Evolutionary conservation across 331 rosid genomes (phyloP).

Genomic region (Telfairia occidentalis): DNA sequence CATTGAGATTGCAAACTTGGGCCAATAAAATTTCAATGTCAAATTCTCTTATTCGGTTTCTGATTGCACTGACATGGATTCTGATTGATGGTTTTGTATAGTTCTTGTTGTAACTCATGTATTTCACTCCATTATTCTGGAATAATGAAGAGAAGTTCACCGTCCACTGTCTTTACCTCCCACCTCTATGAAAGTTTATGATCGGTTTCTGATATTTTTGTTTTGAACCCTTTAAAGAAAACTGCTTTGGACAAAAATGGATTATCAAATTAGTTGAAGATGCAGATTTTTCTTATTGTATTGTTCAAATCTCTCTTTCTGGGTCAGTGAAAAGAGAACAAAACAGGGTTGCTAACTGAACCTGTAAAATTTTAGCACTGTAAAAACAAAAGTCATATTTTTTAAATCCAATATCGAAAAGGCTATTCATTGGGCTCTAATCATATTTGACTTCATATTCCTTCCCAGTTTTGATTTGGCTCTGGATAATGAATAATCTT

Average conservation of each 20-base stretch:
- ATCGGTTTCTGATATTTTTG: neutral
- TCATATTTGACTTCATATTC: neutral
- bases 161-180: neutral
- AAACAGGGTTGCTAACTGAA: neutral
- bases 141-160: neutral
- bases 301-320: neutral
- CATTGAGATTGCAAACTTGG: neutral
- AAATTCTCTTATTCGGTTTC: neutral
- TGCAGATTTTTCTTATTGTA: neutral
- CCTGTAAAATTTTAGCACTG: neutral
- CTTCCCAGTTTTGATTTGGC: neutral
- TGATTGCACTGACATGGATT: neutral
- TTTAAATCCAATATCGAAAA: neutral
- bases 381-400: neutral
- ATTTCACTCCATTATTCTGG: neutral
- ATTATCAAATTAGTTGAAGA: neutral
- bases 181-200: neutral
- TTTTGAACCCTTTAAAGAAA: neutral
- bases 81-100: neutral
- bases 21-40: neutral
- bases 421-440: neutral
- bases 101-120: neutral
- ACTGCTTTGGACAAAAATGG: neutral
- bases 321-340: no score
- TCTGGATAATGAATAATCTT: neutral